Base-by-base conservation (phyloP, 2,329 filamentous ascomycete species). In the Fusarium protoensiforme region DNA sequence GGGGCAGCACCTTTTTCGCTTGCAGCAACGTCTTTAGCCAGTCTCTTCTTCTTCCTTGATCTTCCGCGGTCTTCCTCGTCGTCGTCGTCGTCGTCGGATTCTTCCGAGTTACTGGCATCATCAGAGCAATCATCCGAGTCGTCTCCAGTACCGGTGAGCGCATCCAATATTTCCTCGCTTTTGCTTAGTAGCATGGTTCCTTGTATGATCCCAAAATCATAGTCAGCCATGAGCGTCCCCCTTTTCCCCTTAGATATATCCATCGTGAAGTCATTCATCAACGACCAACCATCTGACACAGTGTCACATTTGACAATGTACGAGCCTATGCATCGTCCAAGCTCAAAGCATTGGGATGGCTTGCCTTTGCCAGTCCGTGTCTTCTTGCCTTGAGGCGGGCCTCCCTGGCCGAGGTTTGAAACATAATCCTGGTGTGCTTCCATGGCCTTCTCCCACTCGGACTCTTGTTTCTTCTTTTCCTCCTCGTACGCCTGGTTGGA, bases 151-250 rank as follows among this genome's bases (percentile, higher is more conserved):
- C 41, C 57, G 18, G n/a, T 18, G 2, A 68, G n/a, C 2, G 22
- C 36, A 11, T 67, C 57, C 41, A 72, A 38, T 13, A 16, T 36
- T n/a, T 72, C 51, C 7, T 69, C 53, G 3, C 24, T 61, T 39
- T 58, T 56, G 9, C 46, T 27, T 8, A 72, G 31, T 2, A 67
- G 35, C 67, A 72, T 72, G 0, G 51, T 46, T 16, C 69, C 69
- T 18, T 62, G 11, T 2, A 72, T 60, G 1, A 69, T 35, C 8
- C 69, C 69, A 29, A 72, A 57, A n/a, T 63, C 1, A 22, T 48
- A 69, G 18, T 41, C 38, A 2, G 67, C 67, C 1, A 33, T 29
- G 16, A 69, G 35, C 7, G 18, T 22, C 6, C 56, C 62, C 3
- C 35, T 16, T 9, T 22, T 39, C 5, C 20, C 27, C 6, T 13